A percentile compares a stretch with the other conserved stretches of the same genome.
Conservation (phyloP, 2,329 filamentous ascomycete genomes). For the Didymella arachidicola region DNA sequence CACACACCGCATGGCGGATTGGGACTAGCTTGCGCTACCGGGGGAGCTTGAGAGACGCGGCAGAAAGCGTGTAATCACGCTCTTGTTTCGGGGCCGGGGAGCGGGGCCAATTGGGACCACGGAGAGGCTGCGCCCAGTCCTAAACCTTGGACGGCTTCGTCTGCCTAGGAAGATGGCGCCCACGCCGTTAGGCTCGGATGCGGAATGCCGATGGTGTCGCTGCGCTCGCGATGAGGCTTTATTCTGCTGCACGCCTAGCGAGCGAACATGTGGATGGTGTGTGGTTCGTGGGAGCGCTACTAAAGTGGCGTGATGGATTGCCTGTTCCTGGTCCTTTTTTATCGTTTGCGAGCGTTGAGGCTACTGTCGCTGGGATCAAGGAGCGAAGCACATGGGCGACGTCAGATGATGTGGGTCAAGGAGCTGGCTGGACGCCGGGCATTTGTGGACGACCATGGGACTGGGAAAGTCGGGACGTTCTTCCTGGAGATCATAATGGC, state of each 20-base stretch:
- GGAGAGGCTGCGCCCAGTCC: neutral
- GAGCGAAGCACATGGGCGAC: neutral
- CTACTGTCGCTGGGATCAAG: slow-evolving; percentile 10
- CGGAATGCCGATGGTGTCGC: neutral
- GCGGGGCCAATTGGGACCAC: slow-evolving; percentile 6
- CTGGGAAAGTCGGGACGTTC: neutral
- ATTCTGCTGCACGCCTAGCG: neutral
- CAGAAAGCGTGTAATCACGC: neutral
- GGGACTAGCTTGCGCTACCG: neutral
- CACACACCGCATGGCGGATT: slow-evolving; percentile 9
- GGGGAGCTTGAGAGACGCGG: slow-evolving; percentile 1
- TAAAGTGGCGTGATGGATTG: neutral
- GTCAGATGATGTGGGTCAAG: neutral
- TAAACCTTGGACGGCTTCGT: neutral
- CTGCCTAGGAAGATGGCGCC: neutral
- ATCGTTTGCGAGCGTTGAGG: neutral
- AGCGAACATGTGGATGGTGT: neutral
- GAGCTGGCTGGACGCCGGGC: neutral
- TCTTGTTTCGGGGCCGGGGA: neutral
- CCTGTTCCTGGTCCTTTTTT: slow-evolving; percentile 3
- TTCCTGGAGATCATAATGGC: neutral
- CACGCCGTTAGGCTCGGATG: neutral
- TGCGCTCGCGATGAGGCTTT: neutral
- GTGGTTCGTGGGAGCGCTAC: neutral
- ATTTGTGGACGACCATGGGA: neutral